Percentiles rank a stretch among this genome's conserved stretches.
Evolutionary conservation across 2,329 filamentous ascomycete genomes (phyloP).

Genomic region (Apiospora kogelbergensis): DNA sequence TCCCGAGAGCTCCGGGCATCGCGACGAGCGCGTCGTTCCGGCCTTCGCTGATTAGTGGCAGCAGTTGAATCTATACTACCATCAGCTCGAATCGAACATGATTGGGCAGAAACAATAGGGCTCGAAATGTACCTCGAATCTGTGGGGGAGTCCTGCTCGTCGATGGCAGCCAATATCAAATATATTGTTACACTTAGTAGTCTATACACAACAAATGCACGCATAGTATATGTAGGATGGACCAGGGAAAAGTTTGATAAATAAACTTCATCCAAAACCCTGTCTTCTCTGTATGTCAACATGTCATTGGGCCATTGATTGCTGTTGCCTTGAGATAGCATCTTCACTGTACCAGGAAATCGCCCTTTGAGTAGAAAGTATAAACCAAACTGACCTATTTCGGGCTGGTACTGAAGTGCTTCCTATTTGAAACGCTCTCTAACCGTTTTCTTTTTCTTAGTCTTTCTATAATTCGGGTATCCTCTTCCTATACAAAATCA

Average conservation of each 20-base stretch:
- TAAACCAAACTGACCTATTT: no score
- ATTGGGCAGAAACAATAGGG: no score
- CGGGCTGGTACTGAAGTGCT: background rate
- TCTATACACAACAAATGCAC: no score
- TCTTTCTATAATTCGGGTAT: background rate
- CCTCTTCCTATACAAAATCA: background rate
- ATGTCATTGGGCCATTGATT: background rate
- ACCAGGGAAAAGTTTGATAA: background rate
- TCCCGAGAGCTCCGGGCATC: background rate
- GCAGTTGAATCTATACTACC: background rate
- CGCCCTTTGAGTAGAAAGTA: background rate
- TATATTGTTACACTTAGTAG: no score
- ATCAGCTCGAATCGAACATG: background rate
- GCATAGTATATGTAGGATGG: no score
- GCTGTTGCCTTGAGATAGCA: background rate
- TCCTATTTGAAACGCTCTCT: no score
- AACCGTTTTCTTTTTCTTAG: background rate
- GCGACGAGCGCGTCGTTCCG: background rate
- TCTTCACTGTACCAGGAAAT: background rate
- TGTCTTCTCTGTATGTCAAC: background rate
- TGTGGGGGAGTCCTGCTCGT: background rate
- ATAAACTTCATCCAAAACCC: background rate
- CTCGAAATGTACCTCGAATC: no score
- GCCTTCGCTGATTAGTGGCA: background rate
- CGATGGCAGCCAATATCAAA: no score